These are phyloP conservation scores for Globisporangium abappressorium DNA, from an alignment of 352 stramenopile genomes.

Conservation along the genomic window DNA sequence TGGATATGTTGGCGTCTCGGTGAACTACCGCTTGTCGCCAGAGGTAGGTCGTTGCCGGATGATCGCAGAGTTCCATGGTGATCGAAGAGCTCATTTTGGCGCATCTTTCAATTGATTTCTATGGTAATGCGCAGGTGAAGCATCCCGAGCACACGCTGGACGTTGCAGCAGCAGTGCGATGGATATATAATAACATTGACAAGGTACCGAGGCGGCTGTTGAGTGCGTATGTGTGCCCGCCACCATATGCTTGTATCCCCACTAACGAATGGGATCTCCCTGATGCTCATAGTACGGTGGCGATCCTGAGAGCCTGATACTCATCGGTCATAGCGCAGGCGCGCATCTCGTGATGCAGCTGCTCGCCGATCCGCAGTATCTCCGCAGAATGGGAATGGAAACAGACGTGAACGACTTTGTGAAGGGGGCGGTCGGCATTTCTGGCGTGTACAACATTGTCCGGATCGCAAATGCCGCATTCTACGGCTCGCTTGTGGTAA, in stretches of 20 bases:
- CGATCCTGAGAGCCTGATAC: slow-evolving; percentile 50
- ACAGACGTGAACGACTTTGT: slow-evolving; percentile 35
- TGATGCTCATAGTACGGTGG: slow-evolving; percentile 53
- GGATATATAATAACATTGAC: slow-evolving; percentile 61
- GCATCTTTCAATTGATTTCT: not conserved
- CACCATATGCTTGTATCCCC: not conserved
- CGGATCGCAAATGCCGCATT: slow-evolving; percentile 68
- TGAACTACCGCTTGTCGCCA: slow-evolving; percentile 83
- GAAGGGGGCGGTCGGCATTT: slow-evolving; percentile 66
- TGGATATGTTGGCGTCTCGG: slow-evolving; percentile 54
- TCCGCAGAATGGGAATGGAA: slow-evolving; percentile 34
- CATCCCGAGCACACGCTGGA: slow-evolving; percentile 73
- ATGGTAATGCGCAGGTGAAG: slow-evolving; percentile 22
- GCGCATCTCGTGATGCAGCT: slow-evolving; percentile 77
- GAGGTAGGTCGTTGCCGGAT: slow-evolving; percentile 32
- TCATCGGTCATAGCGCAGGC: slow-evolving; percentile 77
- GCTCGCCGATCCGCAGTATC: slow-evolving; percentile 51
- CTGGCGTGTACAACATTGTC: slow-evolving; percentile 85
- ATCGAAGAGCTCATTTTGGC: not conserved
- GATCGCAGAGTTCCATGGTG: not conserved
- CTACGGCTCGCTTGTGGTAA: slow-evolving; percentile 58
- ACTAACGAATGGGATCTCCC: not conserved
- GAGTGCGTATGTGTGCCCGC: not conserved
- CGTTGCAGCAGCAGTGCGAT: slow-evolving; percentile 54
- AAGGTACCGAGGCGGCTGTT: slow-evolving; percentile 34